A percentile compares a stretch with the other conserved stretches of the same genome.
phyloP scores from a whole-genome alignment of 1,139 yeast species.

The Pichia sp. region DNA sequence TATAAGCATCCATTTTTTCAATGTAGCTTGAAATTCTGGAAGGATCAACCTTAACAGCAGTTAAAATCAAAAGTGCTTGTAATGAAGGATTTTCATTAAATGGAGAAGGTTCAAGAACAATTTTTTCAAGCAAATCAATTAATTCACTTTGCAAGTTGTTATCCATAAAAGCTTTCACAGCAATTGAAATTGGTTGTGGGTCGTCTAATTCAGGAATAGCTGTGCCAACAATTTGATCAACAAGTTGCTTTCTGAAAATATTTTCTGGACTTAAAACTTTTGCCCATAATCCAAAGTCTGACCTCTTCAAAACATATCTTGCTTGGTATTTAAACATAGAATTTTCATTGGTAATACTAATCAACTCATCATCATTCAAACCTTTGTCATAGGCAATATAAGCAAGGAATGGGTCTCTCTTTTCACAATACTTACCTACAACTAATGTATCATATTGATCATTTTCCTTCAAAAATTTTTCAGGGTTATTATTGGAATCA shows the following conservation, averaged over 20 bases:
- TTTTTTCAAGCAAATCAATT: constrained; percentile 90
- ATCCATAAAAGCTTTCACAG: constrained; percentile 96
- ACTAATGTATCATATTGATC: constrained; percentile 80
- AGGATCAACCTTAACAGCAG: constrained; percentile 93
- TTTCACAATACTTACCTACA: constrained; percentile 98
- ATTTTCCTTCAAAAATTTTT: constrained; percentile 90
- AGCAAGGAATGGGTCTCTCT: constrained; percentile 97
- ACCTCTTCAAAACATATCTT: constrained; percentile 79
- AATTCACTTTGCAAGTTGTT: constrained; percentile 89
- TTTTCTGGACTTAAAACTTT: constrained; percentile 70
- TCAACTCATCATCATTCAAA: constrained; percentile 79
- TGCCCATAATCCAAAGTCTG: constrained; percentile 77
- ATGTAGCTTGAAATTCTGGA: constrained; percentile 76
- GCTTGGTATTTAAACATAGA: constrained; percentile 99
- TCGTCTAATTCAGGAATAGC: constrained; percentile 94
- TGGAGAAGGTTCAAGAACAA: constrained; percentile 93
- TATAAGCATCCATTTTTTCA: constrained; percentile 85
- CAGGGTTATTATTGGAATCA: constrained; percentile 96
- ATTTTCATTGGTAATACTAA: constrained; percentile 89
- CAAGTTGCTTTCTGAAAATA: constrained; percentile 78
- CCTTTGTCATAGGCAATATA: constrained; percentile 97
- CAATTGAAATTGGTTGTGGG: constrained; percentile 92
- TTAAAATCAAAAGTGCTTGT: constrained; percentile 85
- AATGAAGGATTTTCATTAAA: constrained; percentile 91
- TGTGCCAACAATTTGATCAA: constrained; percentile 91